Percentiles rank a stretch among this genome's conserved stretches.
These are phyloP conservation scores for Thraustochytrium sp. DNA, from an alignment of 352 stramenopile species.

Conservation along the genomic window DNA sequence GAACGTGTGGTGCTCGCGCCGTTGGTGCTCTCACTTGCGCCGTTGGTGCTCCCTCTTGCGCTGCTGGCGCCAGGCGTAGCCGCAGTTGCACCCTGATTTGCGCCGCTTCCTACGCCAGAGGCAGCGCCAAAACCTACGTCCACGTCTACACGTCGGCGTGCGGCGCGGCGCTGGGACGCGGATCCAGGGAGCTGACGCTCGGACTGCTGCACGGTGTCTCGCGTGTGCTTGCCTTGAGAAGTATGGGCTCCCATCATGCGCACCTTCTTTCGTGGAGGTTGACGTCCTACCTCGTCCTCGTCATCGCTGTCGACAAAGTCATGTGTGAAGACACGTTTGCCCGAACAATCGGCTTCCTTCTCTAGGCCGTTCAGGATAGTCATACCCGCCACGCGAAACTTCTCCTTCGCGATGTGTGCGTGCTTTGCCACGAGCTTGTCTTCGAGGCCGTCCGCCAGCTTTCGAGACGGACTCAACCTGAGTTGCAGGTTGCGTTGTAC, in stretches of 20 bases:
- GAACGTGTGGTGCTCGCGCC: background rate
- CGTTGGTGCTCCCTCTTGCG: background rate
- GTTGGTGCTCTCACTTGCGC: background rate
- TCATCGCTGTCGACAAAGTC: constrained; percentile 40
- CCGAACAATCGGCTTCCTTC: background rate
- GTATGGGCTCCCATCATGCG: background rate
- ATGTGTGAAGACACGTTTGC: constrained; percentile 9
- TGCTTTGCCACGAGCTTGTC: constrained; percentile 31
- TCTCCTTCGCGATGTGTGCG: constrained; percentile 27
- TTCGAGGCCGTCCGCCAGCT: background rate
- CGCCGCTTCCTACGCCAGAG: no score
- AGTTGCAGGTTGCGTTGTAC: constrained; percentile 20
- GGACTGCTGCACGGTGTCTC: no score
- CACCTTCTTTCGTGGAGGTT: background rate
- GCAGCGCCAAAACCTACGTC: no score
- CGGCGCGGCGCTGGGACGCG: no score
- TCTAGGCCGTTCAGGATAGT: background rate
- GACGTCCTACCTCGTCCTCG: constrained; percentile 6
- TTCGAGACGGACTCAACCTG: background rate
- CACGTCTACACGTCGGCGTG: no score
- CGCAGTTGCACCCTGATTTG: no score
- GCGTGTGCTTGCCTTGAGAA: no score
- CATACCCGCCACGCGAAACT: background rate
- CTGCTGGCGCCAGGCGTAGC: background rate
- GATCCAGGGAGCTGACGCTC: no score